Base-by-base conservation (phyloP, 371 early-diverging fungal species). In the Saksenaea oblongispora region DNA sequence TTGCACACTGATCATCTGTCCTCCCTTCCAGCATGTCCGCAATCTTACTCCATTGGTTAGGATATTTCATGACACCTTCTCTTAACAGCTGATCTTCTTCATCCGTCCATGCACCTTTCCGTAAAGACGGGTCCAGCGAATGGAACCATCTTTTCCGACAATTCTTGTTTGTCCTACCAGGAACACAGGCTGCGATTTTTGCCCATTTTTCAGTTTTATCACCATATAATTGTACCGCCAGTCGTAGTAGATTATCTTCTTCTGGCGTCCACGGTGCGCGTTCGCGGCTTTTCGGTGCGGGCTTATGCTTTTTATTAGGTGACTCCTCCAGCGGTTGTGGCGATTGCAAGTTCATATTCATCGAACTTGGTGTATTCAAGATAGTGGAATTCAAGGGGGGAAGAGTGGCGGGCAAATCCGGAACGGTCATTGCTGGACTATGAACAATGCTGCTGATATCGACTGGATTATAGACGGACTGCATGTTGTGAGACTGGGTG, bases 121-220 rank as follows among this genome's bases (percentile, higher is more conserved):
- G 82, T 53, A 92, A 63, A 2, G 86, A 82, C 4, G 93, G 93
- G 61, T 92, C 91, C 3, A 93, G 76, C 3, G 92, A 91, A 59
- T 91, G 91, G 62, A 89, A 90, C 93, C 93, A 93, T 5, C 92
- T 71, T 68, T 92, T 91, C 42, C 93, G 76, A 62, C 93, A 93
- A 61, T 90, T 88, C 69, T 90, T 91, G 79, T 91, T 91, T 34
- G 91, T 91, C 14, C 93, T 83, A 0, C 92, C 91, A 0, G 92
- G 92, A 0, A 93, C 91, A 65, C 90, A 85, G 13, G 85, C 86
- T 1, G 93, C 92, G 56, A 93, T 93, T 36, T 89, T 88, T 0
- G 90, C 83, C 93, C 93, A 93, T 61, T 89, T 89, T 70, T 91
- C 93, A 0, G 91, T 89, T 73, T 90, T 89, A 61, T 89, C 87